These are phyloP conservation scores for Adansonia digitata DNA, from an alignment of 345 rosid genomes.

Conservation along the genomic window DNA sequence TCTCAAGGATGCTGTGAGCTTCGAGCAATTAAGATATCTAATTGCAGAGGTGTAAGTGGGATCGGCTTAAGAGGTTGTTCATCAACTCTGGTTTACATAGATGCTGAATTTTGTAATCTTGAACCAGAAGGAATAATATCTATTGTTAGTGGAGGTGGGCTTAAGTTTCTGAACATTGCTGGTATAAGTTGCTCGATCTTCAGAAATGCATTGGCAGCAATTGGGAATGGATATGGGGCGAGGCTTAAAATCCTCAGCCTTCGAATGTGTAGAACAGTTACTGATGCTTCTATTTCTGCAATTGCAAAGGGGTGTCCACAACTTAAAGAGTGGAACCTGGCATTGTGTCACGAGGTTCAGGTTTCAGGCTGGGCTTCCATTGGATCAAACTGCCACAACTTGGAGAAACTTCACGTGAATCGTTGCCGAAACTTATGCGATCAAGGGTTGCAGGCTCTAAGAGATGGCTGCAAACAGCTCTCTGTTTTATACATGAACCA, in stretches of 20 bases:
- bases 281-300: conserved; percentile 56
- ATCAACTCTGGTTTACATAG: conserved; percentile 40
- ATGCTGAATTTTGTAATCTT: conserved; percentile 54
- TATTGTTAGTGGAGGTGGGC: conserved; percentile 65
- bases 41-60: conserved; percentile 46
- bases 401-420: conserved; percentile 66
- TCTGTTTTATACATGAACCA: conserved; percentile 29
- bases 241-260: conserved; percentile 57
- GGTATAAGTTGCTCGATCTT: conserved; percentile 20
- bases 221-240: conserved; percentile 49
- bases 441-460: conserved; percentile 48
- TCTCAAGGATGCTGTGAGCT: conserved; percentile 47
- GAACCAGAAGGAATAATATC: conserved; percentile 46
- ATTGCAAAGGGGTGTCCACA: conserved; percentile 66
- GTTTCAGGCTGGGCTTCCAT: conserved; percentile 60
- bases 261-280: conserved; percentile 53
- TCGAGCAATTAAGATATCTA: conserved; percentile 45
- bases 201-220: conserved; percentile 34
- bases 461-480: conserved; percentile 62
- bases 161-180: conserved; percentile 50
- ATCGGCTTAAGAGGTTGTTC: conserved; percentile 58
- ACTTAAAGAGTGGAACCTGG: conserved; percentile 70
- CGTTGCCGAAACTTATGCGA: conserved; percentile 61
- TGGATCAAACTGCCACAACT: conserved; percentile 43
- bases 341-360: conserved; percentile 54